Percentiles rank a stretch among this genome's conserved stretches.
Evolutionary conservation across 225 moss, liverwort and hornwort genomes (phyloP).

Genomic region (Marchantia paleacea): DNA sequence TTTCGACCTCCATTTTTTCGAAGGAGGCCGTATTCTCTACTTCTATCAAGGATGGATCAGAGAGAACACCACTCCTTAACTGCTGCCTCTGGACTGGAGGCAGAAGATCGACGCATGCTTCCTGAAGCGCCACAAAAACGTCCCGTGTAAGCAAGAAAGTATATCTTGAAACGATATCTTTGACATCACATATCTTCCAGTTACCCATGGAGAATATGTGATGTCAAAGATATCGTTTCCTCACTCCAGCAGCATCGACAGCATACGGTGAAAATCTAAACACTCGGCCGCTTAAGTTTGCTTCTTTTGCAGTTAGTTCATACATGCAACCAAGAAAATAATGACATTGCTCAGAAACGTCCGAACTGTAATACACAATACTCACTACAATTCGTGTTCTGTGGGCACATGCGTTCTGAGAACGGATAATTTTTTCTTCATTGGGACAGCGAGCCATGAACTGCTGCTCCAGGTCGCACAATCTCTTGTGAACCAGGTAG

Average conservation of each 20-base stretch:
- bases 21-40: constrained; percentile 20
- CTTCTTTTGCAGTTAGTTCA: not conserved
- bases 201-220: not conserved
- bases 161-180: too few species aligned
- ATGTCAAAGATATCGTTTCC: not conserved
- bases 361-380: not conserved
- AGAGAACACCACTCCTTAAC: constrained; percentile 44
- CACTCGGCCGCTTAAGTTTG: too few species aligned
- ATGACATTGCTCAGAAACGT: not conserved
- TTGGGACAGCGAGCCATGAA: constrained; percentile 56
- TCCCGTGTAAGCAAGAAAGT: not conserved
- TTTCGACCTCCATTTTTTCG: constrained; percentile 44
- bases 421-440: constrained; percentile 48
- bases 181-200: not conserved
- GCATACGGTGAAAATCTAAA: not conserved
- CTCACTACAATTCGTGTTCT: constrained; percentile 75
- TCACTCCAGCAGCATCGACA: not conserved
- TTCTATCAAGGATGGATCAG: constrained; percentile 47
- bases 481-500: constrained; percentile 62
- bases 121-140: constrained; percentile 41
- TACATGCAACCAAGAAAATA: not conserved
- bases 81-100: constrained; percentile 75
- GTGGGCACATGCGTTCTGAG: constrained; percentile 62
- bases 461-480: constrained; percentile 58
- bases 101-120: constrained; percentile 83